Evolutionary conservation across 257 asterid genomes (phyloP), one percentile per base, ranked within the genome.

Genomic region (Ophiorrhiza pumila): DNA sequence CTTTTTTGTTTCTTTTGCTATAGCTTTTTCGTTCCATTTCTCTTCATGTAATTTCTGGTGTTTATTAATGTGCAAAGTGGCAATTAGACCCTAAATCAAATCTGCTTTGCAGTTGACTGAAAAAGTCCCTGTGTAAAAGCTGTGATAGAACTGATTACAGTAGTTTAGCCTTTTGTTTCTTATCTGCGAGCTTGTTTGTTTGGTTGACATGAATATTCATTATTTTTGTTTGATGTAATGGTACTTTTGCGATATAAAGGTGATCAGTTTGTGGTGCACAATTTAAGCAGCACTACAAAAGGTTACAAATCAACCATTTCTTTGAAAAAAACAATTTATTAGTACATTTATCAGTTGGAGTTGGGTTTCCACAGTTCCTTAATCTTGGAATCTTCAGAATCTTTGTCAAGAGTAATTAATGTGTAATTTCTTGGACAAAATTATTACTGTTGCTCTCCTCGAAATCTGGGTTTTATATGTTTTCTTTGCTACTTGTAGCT

Each of bases 1-100:
- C 37, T 62, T 60, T 32, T 52, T 23, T 46, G 35, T 39, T 55
- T 69, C 61, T 39, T 65, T 59, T 67, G 27, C 65, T 43, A 42
- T 4, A 72, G 27, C 32, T 41, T 53, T 60, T 25, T 55, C 1
- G 43, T 60, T 17, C 27, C 25, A 42, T 31, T 55, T 57, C 17
- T 22, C 37, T 35, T 56, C 7, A 41, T 25, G 22, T 25, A 46
- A 56, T 18, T 11, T 69, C 41, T 41, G 31, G 14, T 53, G 31
- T 39, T 39, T 71, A 43, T 56, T 43, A 67, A 27, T 55, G 31
- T 11, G 49, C 43, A 31, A 58, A 39, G 65, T 41, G 35, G 66
- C 2, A 17, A 0, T 12, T 27, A 2, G 23, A 22, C 6, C 5
- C 25, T 56, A 15, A 34, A 42, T 29, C 22, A 56, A 70, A 53